Conservation (phyloP, 495 filamentous ascomycete species). For the Podospora didyma region DNA sequence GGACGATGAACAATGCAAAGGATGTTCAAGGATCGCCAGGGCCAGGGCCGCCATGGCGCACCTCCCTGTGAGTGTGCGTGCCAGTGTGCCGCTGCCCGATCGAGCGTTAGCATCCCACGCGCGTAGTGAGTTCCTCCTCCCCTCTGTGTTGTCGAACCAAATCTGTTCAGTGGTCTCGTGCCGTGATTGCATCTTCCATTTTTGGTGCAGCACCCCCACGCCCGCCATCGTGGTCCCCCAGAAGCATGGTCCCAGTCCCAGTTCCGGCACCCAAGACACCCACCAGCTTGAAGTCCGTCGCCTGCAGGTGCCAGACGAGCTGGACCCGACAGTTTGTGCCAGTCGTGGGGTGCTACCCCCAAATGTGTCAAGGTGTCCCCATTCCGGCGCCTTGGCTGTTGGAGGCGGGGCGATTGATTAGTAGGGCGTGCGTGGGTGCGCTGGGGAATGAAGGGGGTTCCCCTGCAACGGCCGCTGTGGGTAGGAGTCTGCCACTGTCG, state of each 20-base stretch:
- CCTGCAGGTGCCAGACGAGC: no score
- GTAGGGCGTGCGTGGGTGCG: no score
- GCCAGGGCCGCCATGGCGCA: constrained; percentile 16
- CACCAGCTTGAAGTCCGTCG: no score
- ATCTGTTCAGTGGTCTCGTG: not conserved
- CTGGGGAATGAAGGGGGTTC: not conserved
- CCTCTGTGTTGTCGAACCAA: not conserved
- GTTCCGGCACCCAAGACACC: no score
- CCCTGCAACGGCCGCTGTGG: constrained; percentile 4
- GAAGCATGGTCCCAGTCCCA: no score
- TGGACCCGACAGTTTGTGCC: no score
- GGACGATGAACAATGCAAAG: constrained; percentile 23
- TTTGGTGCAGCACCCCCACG: not conserved
- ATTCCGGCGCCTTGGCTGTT: not conserved
- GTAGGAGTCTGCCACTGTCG: not conserved
- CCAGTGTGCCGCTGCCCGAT: not conserved
- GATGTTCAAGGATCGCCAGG: constrained; percentile 27
- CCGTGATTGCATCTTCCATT: not conserved
- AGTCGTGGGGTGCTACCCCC: not conserved
- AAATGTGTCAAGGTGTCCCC: not conserved
- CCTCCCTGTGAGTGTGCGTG: not conserved
- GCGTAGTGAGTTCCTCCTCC: constrained; percentile 13
- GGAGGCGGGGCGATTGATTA: no score
- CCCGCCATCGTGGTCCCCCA: not conserved
- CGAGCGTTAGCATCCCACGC: constrained; percentile 6